Evolutionary conservation across 1,284 basidiomycete species (phyloP).

Genomic region (Naganishia albida): DNA sequence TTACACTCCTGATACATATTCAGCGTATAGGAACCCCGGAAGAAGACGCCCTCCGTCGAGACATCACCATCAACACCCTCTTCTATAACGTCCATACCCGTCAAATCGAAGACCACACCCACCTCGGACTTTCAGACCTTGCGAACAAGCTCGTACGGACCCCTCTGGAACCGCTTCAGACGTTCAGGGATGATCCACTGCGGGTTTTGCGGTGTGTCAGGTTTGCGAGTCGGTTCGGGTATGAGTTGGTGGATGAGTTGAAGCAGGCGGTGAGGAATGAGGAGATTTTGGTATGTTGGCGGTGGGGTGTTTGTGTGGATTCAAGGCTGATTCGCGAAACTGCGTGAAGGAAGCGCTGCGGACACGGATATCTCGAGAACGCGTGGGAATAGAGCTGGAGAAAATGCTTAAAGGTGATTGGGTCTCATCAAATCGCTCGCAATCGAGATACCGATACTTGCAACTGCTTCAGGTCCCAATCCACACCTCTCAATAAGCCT

Average conservation of each 20-base stretch:
- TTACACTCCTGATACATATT: background rate
- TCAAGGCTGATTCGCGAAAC: background rate
- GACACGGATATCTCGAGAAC: slow-evolving; percentile 80
- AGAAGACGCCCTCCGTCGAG: slow-evolving; percentile 86
- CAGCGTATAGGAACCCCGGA: slow-evolving; percentile 89
- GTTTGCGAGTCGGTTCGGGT: slow-evolving; percentile 88
- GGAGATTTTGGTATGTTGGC: slow-evolving; percentile 65
- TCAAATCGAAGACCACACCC: slow-evolving; percentile 84
- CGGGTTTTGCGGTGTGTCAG: slow-evolving; percentile 86
- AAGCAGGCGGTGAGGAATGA: slow-evolving; percentile 66
- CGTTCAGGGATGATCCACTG: slow-evolving; percentile 92
- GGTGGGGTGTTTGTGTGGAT: background rate
- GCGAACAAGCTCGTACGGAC: slow-evolving; percentile 80
- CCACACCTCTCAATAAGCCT: slow-evolving; percentile 72
- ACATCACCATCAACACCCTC: slow-evolving; percentile 93
- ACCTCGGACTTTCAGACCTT: slow-evolving; percentile 80
- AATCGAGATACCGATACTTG: background rate
- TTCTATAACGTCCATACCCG: slow-evolving; percentile 95
- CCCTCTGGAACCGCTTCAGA: slow-evolving; percentile 80
- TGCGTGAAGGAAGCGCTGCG: slow-evolving; percentile 65
- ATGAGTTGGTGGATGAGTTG: slow-evolving; percentile 74
- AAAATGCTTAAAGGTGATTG: slow-evolving; percentile 82
- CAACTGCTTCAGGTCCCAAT: slow-evolving; percentile 62
- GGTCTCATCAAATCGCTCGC: background rate
- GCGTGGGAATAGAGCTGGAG: slow-evolving; percentile 83